A percentile compares a stretch with the other conserved stretches of the same genome.
These are phyloP conservation scores for Ocimum tenuiflorum DNA, from an alignment of 257 asterid genomes.

Conservation along the genomic window DNA sequence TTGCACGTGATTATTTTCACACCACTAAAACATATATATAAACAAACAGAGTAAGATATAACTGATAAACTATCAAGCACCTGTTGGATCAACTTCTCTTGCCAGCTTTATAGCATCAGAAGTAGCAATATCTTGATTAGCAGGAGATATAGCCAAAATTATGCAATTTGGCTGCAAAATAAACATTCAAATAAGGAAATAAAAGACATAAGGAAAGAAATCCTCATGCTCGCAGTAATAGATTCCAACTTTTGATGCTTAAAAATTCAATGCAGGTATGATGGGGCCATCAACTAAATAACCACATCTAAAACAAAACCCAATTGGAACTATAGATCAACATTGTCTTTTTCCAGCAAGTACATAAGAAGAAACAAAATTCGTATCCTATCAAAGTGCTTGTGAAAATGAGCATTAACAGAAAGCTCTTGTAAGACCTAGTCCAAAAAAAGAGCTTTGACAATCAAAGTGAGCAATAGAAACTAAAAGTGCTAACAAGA, in stretches of 20 bases:
- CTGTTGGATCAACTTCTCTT: slow-evolving; percentile 92
- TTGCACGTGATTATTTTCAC: background rate
- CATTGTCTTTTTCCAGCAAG: no score
- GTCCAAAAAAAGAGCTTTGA: slow-evolving; percentile 1
- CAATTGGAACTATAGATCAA: no score
- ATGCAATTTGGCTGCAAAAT: slow-evolving; percentile 78
- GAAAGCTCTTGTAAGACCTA: background rate
- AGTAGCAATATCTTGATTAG: slow-evolving; percentile 97
- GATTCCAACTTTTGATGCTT: slow-evolving; percentile 10
- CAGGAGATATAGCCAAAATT: slow-evolving; percentile 96
- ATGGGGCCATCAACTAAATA: background rate
- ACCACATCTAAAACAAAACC: no score
- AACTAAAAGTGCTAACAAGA: background rate
- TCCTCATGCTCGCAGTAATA: background rate
- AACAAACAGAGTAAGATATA: background rate
- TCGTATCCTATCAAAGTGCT: no score
- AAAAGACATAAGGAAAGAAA: background rate
- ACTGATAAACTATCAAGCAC: slow-evolving; percentile 29
- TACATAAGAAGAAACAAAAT: background rate
- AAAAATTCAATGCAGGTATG: background rate
- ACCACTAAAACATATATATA: background rate
- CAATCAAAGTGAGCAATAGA: background rate
- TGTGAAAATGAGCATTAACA: no score
- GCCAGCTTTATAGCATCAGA: slow-evolving; percentile 98
- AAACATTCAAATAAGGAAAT: background rate